A percentile compares a stretch with the other conserved stretches of the same genome.
Conservation (phyloP, 108 stramenopile species). For the Pseudonitzschia multiseries region DNA sequence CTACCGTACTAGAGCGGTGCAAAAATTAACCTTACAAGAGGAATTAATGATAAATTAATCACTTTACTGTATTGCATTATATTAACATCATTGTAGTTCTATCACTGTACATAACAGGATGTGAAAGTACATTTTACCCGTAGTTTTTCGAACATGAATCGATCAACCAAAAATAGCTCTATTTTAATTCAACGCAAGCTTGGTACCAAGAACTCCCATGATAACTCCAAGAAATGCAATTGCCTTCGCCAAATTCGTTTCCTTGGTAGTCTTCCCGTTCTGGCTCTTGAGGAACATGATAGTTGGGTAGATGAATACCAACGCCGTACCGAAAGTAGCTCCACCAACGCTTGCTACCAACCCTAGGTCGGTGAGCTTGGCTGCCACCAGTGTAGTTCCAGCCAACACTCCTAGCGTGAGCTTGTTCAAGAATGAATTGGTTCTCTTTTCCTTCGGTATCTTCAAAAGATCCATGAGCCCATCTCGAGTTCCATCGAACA, state of each 20-base stretch:
- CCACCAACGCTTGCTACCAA: conserved; percentile 91
- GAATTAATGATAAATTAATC: no score
- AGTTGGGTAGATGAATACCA: conserved; percentile 90
- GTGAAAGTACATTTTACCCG: not conserved
- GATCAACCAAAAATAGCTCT: not conserved
- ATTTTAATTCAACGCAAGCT: conserved; percentile 43
- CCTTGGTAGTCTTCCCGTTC: conserved; percentile 43
- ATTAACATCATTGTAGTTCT: no score
- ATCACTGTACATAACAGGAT: not conserved
- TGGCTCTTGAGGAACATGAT: conserved; percentile 67
- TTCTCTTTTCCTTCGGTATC: conserved; percentile 55
- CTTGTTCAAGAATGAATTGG: conserved; percentile 64
- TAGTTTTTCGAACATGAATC: not conserved
- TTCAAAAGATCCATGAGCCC: conserved; percentile 78
- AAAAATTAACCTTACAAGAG: no score
- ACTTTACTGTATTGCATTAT: no score
- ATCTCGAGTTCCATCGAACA: conserved; percentile 78
- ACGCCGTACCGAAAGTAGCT: conserved; percentile 90
- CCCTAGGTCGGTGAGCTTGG: conserved; percentile 71
- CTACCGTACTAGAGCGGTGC: no score
- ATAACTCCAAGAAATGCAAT: conserved; percentile 72
- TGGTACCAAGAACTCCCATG: conserved; percentile 76
- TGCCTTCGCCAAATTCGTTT: conserved; percentile 61
- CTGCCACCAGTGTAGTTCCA: conserved; percentile 63
- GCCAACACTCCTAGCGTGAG: conserved; percentile 65